phyloP scores from a whole-genome alignment of 2,329 filamentous ascomycete species.

The Podosphaera fusca region DNA sequence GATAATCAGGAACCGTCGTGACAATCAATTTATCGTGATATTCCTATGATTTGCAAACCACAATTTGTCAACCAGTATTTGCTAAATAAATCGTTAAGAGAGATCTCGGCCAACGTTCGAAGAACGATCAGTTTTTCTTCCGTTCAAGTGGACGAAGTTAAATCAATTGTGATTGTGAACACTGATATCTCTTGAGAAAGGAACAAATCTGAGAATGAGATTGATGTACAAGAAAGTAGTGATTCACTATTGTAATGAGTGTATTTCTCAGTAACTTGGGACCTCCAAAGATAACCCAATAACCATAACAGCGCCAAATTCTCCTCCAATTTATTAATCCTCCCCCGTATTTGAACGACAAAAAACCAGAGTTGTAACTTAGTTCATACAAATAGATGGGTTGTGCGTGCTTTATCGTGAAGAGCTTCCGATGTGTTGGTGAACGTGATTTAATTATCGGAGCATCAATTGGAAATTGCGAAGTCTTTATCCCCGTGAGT shows the following conservation, averaged over 20 bases:
- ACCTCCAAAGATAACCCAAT: too few relatives aligned
- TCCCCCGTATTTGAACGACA: too few relatives aligned
- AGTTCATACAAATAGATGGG: too few relatives aligned
- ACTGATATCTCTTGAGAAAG: slow-evolving; percentile 15
- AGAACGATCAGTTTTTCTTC: slow-evolving; percentile 17
- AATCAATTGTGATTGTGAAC: slow-evolving; percentile 19
- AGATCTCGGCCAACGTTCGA: slow-evolving; percentile 13
- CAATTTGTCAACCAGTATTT: slow-evolving; percentile 10
- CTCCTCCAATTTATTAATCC: too few relatives aligned
- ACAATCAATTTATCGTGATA: slow-evolving; percentile 7
- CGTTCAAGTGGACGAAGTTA: slow-evolving; percentile 16
- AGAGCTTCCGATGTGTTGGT: too few relatives aligned
- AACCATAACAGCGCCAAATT: too few relatives aligned
- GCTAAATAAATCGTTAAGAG: slow-evolving; percentile 9
- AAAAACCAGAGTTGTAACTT: too few relatives aligned
- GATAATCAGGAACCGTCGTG: not conserved
- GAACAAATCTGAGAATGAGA: slow-evolving; percentile 14
- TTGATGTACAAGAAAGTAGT: slow-evolving; percentile 18
- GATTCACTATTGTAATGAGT: not conserved
- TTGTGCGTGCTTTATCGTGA: too few relatives aligned
- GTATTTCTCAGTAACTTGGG: too few relatives aligned
- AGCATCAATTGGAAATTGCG: too few relatives aligned
- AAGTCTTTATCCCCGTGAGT: too few relatives aligned
- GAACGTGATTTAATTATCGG: too few relatives aligned
- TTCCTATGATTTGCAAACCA: slow-evolving; percentile 9